A percentile compares a stretch with the other conserved stretches of the same genome.
Conservation (phyloP, 2,329 filamentous ascomycete species). For the Epichloe sibirici region DNA sequence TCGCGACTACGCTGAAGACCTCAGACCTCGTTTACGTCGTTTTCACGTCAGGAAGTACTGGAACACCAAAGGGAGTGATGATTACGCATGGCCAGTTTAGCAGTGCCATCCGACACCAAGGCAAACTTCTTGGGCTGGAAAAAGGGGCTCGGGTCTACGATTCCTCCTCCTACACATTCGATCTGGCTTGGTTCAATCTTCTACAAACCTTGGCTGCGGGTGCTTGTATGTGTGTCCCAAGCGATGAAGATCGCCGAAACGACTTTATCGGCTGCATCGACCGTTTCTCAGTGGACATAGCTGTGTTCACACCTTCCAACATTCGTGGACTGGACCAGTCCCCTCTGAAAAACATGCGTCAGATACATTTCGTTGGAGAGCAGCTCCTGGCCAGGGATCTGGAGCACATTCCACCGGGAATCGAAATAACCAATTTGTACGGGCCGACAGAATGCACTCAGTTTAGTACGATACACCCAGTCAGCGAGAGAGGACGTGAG, state of each 20-base stretch:
- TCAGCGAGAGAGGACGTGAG: too few species aligned
- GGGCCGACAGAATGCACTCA: neutral
- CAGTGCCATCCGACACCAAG: too few species aligned
- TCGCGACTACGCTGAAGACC: neutral
- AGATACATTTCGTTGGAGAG: neutral
- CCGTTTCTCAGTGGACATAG: constrained; percentile 26
- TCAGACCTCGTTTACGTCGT: constrained; percentile 8
- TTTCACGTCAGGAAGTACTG: constrained; percentile 11
- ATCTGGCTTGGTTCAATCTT: neutral
- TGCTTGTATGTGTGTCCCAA: too few species aligned
- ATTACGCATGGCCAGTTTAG: constrained; percentile 8
- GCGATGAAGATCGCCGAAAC: too few species aligned
- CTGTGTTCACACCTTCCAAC: constrained; percentile 29
- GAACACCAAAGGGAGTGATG: constrained; percentile 14
- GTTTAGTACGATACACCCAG: too few species aligned
- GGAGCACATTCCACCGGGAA: too few species aligned
- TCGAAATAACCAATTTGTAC: too few species aligned
- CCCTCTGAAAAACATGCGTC: too few species aligned
- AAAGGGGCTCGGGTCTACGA: constrained; percentile 3
- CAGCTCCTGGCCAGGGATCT: neutral
- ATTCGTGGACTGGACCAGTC: too few species aligned
- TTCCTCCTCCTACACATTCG: constrained; percentile 7
- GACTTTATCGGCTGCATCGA: too few species aligned
- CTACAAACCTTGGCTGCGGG: too few species aligned
- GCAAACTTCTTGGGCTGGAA: too few species aligned